These are phyloP conservation scores for Phytophthora litchii DNA, from an alignment of 352 stramenopile species.

Conservation along the genomic window DNA sequence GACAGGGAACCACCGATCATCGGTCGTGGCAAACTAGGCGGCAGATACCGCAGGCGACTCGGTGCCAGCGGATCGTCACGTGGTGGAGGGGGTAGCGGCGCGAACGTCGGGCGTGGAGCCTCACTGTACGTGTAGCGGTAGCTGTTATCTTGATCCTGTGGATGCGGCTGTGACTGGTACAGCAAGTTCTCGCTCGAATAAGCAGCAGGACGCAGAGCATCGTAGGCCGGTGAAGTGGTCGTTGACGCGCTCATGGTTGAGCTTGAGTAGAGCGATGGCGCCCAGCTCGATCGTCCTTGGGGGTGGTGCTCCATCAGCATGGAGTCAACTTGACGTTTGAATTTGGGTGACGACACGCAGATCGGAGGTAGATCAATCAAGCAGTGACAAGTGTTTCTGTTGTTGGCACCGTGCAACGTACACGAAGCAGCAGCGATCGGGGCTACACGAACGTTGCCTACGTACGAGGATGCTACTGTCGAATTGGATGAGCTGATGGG, in stretches of 20 bases:
- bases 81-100: constrained; percentile 29
- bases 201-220: constrained; percentile 22
- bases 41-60: constrained; percentile 21
- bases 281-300: constrained; percentile 35
- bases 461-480: constrained; percentile 37
- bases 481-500: constrained; percentile 44
- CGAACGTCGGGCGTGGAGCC: constrained; percentile 21
- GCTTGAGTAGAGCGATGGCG: constrained; percentile 24
- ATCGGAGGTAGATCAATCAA: constrained; percentile 10
- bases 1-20: constrained; percentile 28
- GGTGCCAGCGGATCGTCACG: constrained; percentile 14
- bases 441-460: constrained; percentile 22
- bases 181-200: constrained; percentile 13
- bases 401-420: constrained; percentile 25
- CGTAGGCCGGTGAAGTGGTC: constrained; percentile 15
- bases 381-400: not conserved
- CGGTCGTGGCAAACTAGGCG: constrained; percentile 28
- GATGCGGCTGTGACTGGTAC: constrained; percentile 17
- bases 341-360: constrained; percentile 21
- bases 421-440: constrained; percentile 16
- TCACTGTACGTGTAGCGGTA: constrained; percentile 31
- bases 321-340: constrained; percentile 1
- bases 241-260: constrained; percentile 1
- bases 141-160: constrained; percentile 26
- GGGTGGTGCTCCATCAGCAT: constrained; percentile 38